These are phyloP conservation scores for Pseudozyma pruni DNA, from an alignment of 1,284 basidiomycete genomes.

Conservation along the genomic window DNA sequence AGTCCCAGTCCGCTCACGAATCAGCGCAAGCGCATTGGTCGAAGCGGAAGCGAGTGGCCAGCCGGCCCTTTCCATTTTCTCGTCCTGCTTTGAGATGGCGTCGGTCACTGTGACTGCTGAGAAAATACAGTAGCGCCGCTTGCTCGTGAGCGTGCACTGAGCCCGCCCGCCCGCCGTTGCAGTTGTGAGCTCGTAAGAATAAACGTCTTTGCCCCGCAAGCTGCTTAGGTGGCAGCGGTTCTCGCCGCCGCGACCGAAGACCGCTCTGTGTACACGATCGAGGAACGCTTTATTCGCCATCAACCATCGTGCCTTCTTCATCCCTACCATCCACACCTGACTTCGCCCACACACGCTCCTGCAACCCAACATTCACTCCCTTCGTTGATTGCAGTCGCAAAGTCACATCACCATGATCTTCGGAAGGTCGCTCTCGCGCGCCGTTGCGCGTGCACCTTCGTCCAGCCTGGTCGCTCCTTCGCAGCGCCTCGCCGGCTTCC, in stretches of 20 bases:
- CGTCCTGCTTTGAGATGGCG: no score
- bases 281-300: neutral
- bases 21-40: conserved; percentile 33
- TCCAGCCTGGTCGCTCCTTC: conserved; percentile 41
- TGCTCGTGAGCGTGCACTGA: neutral
- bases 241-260: no score
- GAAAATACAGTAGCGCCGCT: neutral
- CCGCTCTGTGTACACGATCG: no score
- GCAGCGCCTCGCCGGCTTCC: conserved; percentile 56
- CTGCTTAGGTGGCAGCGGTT: neutral
- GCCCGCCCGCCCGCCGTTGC: neutral
- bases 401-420: conserved; percentile 43
- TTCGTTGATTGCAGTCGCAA: conserved; percentile 7
- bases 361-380: conserved; percentile 11
- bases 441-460: conserved; percentile 50
- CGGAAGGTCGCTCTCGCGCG: conserved; percentile 48
- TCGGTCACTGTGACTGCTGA: conserved; percentile 1
- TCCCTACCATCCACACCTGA: neutral
- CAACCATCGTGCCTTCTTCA: neutral
- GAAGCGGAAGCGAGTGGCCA: no score
- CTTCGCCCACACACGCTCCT: neutral
- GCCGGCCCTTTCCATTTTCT: neutral
- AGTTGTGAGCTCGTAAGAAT: neutral
- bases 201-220: conserved; percentile 37
- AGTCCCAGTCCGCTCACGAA: conserved; percentile 10